These are phyloP conservation scores for Xylariaceae sp. DNA, from an alignment of 2,329 filamentous ascomycete species.

Conservation along the genomic window DNA sequence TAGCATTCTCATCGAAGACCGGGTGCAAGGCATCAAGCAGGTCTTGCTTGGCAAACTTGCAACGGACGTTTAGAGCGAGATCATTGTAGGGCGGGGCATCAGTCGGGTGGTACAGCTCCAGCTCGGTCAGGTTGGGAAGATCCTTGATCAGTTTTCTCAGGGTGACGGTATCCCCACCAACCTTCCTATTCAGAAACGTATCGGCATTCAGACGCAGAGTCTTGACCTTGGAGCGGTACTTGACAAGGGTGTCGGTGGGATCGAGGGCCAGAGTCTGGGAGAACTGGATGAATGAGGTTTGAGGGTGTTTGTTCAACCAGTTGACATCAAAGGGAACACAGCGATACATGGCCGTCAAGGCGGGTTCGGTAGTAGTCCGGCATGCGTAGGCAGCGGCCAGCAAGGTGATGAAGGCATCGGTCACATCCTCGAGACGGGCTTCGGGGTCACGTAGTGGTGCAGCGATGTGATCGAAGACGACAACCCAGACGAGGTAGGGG, in stretches of 20 bases:
- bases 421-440: slow-evolving; percentile 39
- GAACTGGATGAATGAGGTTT: slow-evolving; percentile 48
- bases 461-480: slow-evolving; percentile 67
- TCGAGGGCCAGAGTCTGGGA: slow-evolving; percentile 39
- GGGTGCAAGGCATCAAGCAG: slow-evolving; percentile 63
- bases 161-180: slow-evolving; percentile 38
- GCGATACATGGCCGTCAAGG: slow-evolving; percentile 67
- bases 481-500: slow-evolving; percentile 64
- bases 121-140: slow-evolving; percentile 61
- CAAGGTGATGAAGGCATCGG: slow-evolving; percentile 45
- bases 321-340: slow-evolving; percentile 57
- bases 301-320: slow-evolving; percentile 38
- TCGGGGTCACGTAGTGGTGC: slow-evolving; percentile 47
- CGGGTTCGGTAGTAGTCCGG: slow-evolving; percentile 65
- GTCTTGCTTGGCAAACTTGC: slow-evolving; percentile 57
- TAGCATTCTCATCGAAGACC: slow-evolving; percentile 39
- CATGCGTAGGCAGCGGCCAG: slow-evolving; percentile 60
- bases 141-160: slow-evolving; percentile 56
- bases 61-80: slow-evolving; percentile 55
- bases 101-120: slow-evolving; percentile 68
- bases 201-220: slow-evolving; percentile 66
- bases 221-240: slow-evolving; percentile 69
- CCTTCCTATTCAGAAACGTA: slow-evolving; percentile 26
- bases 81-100: slow-evolving; percentile 65
- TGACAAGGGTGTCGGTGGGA: slow-evolving; percentile 46